Evolutionary conservation across 129 eudicot species (phyloP), one percentile per base, ranked within the genome.

Genomic region (Artemisia tridentata): DNA sequence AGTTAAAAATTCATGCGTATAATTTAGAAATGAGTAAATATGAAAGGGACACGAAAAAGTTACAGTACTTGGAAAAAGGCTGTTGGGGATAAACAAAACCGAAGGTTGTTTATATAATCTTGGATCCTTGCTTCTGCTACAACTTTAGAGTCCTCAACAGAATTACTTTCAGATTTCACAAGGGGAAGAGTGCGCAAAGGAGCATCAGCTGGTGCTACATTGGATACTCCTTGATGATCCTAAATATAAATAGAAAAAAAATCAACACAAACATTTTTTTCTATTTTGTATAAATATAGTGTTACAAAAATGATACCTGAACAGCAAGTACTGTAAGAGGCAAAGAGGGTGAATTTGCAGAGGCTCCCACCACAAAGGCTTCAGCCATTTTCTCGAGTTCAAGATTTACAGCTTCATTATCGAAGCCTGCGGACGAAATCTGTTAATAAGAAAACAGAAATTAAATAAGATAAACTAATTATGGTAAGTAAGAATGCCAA

Each of bases 201-300:
- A 27, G 98, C 98, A 80, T 92, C 98, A 69, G 92, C 80, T 21
- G 95, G 90, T 63, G 98, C 95, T 51, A 82, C 98, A 78, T 92
- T 92, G 17, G 98, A 92, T 85, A 92, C 88, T 73, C 98, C 98
- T 72, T 58, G 81, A 83, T 92, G 98, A 84, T 92, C 96, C 98
- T 92, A 50, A 57, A 74, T 67, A 45, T 8, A 63, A 46, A 31
- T 48, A 48, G 12, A 60, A 57, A 55, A 53, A 48, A 5, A 19
- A 3, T 38, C 49, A 73, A 38, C 11, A 14, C 50, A 31, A 45
- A 47, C 46, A 63, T 20, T 38, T 18, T 16, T 61, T 23, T 50
- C 2, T 65, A 29, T 75, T 27, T 25, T 7, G 16, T 71, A 46
- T 43, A 5, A 58, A 20, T 3, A 57, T 65, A 8, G n/a, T 16